phyloP scores from a whole-genome alignment of 768 basidiomycete species.

The Candolleomyces eurysporus region DNA sequence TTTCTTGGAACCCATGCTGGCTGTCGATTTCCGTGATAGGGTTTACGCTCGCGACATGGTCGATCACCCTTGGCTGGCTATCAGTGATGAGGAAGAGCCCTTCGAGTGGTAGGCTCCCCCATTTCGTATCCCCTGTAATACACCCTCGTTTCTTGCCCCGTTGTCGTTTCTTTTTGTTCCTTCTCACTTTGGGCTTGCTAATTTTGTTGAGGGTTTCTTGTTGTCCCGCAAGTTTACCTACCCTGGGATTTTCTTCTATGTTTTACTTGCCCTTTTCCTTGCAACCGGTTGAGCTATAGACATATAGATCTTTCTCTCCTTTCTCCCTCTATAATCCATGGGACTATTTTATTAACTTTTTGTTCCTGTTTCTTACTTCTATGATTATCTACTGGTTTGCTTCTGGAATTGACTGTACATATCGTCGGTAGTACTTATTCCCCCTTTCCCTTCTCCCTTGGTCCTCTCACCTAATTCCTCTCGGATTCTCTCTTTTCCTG shows the following conservation, averaged over 20 bases:
- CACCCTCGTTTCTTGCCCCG: slow-evolving; percentile 12
- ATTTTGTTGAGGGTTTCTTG: background rate
- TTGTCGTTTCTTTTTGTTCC: background rate
- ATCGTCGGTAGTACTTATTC: too few species aligned
- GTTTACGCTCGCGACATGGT: slow-evolving; percentile 71
- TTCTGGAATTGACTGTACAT: too few species aligned
- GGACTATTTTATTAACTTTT: background rate
- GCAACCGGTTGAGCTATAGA: background rate
- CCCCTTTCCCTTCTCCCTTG: too few species aligned
- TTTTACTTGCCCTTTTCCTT: background rate
- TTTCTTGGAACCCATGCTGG: slow-evolving; percentile 77
- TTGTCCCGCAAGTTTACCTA: background rate
- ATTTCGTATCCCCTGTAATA: slow-evolving; percentile 5
- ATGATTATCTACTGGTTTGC: too few species aligned
- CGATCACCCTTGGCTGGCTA: slow-evolving; percentile 69
- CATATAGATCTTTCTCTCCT: background rate
- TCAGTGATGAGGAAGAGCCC: slow-evolving; percentile 38
- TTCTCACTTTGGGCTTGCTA: background rate
- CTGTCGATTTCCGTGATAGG: slow-evolving; percentile 65
- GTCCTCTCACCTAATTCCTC: too few species aligned
- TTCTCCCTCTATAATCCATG: background rate
- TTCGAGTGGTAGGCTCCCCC: slow-evolving; percentile 41
- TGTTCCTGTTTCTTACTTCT: background rate
- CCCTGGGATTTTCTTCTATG: background rate
- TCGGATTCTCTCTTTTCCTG: too few species aligned